Base-by-base conservation (phyloP, 805 yeast genomes). In the Saccharomycopsis selenospora region DNA sequence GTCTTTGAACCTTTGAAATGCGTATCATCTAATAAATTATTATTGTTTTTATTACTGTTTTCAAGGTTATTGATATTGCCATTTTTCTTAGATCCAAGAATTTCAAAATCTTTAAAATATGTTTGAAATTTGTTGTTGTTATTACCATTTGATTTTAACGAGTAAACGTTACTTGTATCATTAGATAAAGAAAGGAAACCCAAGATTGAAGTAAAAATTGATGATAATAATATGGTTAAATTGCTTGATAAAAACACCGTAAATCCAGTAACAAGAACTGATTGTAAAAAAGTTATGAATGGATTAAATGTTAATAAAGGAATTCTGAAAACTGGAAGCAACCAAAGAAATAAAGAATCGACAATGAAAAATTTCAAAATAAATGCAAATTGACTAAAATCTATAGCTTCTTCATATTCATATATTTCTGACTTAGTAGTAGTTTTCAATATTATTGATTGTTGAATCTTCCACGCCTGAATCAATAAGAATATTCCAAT, bases 1-100 rank as follows among this genome's bases (percentile, higher is more conserved):
- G 90, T 85, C 59, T 86, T 85, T 40, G 79, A 80, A 40, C 99
- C 99, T 58, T 78, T 83, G 62, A 90, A 84, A 62, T 89, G 95
- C 2, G 73, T 52, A 43, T 67, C 67, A 10, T 33, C 38, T 18
- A 30, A 11, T 13, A 24, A 22, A 28, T 40, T 40, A 6, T 18
- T 23, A 13, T 22, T 27, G 10, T 18, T 20, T 20, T 41, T 7
- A 11, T 41, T 28, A 2, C 7, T 33, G 13, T n/a, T 11, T n/a
- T 33, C 14, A 11, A 33, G 6, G 13, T 33, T 18, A 33, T 33
- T 33, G 38, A 33, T 10, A 18, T 20, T 38, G 42, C n/a, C 25
- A 10, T 5, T 20, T 7, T 11, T 13, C 2, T 23, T 20, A 4
- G 46, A 20, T 6, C 52, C 55, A 8, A 51, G 36, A 25, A 42